Evolutionary conservation across 805 yeast species (phyloP), one percentile per base, ranked within the genome.

Genomic region (Yarrowia osloensis): DNA sequence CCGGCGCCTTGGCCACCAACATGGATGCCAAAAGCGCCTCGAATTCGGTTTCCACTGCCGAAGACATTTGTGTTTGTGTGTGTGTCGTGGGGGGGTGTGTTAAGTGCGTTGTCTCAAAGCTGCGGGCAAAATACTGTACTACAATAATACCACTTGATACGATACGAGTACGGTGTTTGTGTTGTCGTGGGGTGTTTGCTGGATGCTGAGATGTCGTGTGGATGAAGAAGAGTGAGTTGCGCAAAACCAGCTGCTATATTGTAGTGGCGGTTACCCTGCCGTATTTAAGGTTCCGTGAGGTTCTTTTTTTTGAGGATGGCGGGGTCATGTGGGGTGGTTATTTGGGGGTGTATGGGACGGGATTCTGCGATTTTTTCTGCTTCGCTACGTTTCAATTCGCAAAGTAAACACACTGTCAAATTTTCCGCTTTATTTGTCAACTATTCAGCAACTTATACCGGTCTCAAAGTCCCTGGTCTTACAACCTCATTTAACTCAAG

Each of bases 1-100:
- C 98, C 15, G 94, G 94, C 17, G 97, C 74, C 70, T 78, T 77
- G 21, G 74, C 71, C 44, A 70, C 49, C 66, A 74, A 35, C 57
- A 77, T 70, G 67, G 77, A 75, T 28, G 69, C 68, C 44, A 74
- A 67, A 28, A 63, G 49, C 40, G 67, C 67, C 57, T 47, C 57
- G 49, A 63, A 61, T 61, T 61, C 66, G 13, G 63, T 57, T 57
- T 37, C 62, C 22, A 57, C 63, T 39, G 63, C 63, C 49, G 63
- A 57, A n/a, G 63, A 57, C 47, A 39, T 57, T 50, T 50, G 40
- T 50, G 57, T 50, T 31, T 22, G 31, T 37, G 19, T 26, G 55
- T 50, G 55, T 49, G 39, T 29, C 35, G 52, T 11, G 52, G 35
- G 22, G 6, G 15, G 3, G 50, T 26, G 50, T 26, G 22, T 49